Evolutionary conservation across 2,329 filamentous ascomycete species (phyloP), one percentile per base, ranked within the genome.

Genomic region (Pezicula neosporulosa): DNA sequence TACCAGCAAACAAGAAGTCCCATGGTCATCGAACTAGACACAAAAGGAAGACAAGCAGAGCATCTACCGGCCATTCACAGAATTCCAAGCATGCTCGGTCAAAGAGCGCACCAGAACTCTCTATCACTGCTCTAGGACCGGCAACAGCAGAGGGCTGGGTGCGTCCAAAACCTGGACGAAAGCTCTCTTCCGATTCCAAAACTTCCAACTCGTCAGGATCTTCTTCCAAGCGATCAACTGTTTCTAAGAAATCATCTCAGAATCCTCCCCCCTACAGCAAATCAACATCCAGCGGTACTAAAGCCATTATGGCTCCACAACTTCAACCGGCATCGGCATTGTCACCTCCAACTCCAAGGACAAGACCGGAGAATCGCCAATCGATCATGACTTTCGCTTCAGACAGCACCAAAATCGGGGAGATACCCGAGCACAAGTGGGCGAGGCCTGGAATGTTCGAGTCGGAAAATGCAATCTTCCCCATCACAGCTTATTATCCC

Each of bases 331-430:
- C 16, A 24, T 12, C 30, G 16, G 7, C 8, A 28, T 28, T 21
- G 27, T 5, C 18, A 33, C 45, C 30, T 19, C 16, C 30, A 21
- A 12, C 35, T 41, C 50, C 45, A n/a, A 27, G 35, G 24, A 41
- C 18, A 30, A 51, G 19, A 35, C 47, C 12, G 7, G 47, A 48
- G 12, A 56, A 63, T 18, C 50, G 65, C 30, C 60, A 61, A 35
- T 68, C 67, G 0, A 58, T 62, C 45, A 59, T 69, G 49, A 73
- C 72, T 3, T 69, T 68, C 43, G 68, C 69, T 5, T 73, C 73
- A 2, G 70, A 69, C 48, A 75, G 72, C 53, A 76, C 73, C 12
- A 75, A 75, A 51, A 57, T 76, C 4, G 72, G 73, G n/a, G 73
- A 75, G 55, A 68, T 75, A 16, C 63, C 62, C n/a, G 54, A 62